Conservation (phyloP, 805 yeast genomes). For the Saccharomycopsis guyanensis region DNA sequence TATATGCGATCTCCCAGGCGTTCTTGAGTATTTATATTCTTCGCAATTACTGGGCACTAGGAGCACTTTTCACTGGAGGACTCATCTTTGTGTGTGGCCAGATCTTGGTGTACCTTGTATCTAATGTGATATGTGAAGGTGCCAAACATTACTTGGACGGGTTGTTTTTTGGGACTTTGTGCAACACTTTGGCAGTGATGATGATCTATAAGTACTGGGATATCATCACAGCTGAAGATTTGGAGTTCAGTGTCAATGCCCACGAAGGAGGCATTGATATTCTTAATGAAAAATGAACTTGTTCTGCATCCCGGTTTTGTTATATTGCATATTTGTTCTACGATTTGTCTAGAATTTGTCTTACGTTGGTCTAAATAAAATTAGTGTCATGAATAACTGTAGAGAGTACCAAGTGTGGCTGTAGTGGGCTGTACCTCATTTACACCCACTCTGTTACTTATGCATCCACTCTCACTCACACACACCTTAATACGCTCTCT, state of each 20-base stretch:
- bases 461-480: no score
- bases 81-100: constrained; percentile 80
- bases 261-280: constrained; percentile 31
- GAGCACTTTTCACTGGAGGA: constrained; percentile 66
- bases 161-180: constrained; percentile 69
- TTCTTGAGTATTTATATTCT: constrained; percentile 60
- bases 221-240: constrained; percentile 87
- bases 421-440: no score
- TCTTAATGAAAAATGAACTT: not conserved
- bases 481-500: no score
- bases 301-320: no score
- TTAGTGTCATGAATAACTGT: no score
- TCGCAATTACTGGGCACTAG: constrained; percentile 80
- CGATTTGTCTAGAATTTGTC: not conserved
- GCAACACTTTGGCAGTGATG: constrained; percentile 79
- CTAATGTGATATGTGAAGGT: constrained; percentile 55
- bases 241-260: constrained; percentile 75
- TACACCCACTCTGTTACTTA: no score
- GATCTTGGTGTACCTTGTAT: constrained; percentile 62
- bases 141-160: constrained; percentile 89
- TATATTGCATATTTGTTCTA: constrained; percentile 3
- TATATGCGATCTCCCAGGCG: constrained; percentile 62
- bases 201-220: constrained; percentile 97
- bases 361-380: not conserved
- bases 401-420: no score